These are phyloP conservation scores for Alternaria incomplexa DNA, from an alignment of 2,329 filamentous ascomycete genomes.

Conservation along the genomic window DNA sequence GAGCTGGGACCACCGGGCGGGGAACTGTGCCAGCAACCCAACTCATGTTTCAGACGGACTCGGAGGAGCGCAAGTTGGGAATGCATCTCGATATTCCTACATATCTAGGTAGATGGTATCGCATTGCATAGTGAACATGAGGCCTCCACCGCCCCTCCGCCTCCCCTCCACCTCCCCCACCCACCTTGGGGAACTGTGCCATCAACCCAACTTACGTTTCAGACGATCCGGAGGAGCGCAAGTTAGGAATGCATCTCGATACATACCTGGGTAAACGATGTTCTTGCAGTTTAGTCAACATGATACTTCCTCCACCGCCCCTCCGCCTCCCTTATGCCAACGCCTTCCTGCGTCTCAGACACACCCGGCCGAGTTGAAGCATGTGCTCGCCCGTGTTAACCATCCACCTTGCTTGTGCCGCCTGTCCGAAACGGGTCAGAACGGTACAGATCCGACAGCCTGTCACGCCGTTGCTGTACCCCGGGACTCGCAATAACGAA, in stretches of 20 bases:
- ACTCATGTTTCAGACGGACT: slow-evolving; percentile 3
- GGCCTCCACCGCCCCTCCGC: not conserved
- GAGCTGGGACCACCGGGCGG: slow-evolving; percentile 10
- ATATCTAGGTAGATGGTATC: not conserved
- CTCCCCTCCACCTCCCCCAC: no score
- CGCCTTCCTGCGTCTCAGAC: not conserved
- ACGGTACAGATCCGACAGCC: not conserved
- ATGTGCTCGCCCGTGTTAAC: not conserved
- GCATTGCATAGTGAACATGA: not conserved
- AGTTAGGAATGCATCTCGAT: not conserved
- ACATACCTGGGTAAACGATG: not conserved
- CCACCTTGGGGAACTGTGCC: no score
- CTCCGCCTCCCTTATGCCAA: not conserved
- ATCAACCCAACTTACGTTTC: no score
- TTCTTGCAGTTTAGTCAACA: not conserved
- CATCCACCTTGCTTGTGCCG: not conserved
- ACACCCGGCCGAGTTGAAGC: not conserved
- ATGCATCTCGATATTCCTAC: not conserved
- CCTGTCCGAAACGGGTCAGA: not conserved
- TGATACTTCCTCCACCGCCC: not conserved
- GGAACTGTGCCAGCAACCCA: slow-evolving; percentile 8
- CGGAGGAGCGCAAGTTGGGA: not conserved
- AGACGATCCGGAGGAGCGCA: not conserved
- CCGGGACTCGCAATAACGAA: not conserved
- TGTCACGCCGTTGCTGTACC: not conserved